Conservation (phyloP, 2,329 filamentous ascomycete species). For the Xylariales sp. region DNA sequence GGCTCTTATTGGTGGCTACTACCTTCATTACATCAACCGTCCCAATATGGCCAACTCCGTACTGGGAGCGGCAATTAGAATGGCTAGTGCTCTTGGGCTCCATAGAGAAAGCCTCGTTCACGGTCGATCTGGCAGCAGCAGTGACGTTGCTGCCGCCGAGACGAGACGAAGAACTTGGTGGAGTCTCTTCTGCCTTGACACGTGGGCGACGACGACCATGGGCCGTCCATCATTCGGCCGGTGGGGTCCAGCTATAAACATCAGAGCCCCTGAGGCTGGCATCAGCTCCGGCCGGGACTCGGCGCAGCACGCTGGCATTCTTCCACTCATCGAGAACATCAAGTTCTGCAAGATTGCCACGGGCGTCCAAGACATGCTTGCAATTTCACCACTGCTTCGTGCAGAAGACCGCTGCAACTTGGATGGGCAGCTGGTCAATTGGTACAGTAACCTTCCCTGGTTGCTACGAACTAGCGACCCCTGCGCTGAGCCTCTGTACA, state of each 20-base stretch:
- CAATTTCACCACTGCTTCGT: constrained; percentile 63
- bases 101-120: constrained; percentile 56
- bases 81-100: constrained; percentile 69
- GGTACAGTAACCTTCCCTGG: constrained; percentile 68
- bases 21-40: constrained; percentile 72
- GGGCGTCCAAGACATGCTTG: constrained; percentile 70
- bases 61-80: constrained; percentile 65
- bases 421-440: constrained; percentile 64
- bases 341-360: constrained; percentile 77
- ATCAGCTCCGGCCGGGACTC: constrained; percentile 44
- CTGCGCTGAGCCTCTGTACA: constrained; percentile 65
- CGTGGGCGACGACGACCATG: constrained; percentile 67
- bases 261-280: constrained; percentile 54
- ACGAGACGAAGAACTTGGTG: constrained; percentile 67
- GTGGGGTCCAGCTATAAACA: constrained; percentile 64
- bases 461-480: constrained; percentile 60
- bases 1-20: constrained; percentile 68
- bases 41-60: constrained; percentile 73
- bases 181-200: constrained; percentile 69
- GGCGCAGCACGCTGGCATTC: constrained; percentile 57
- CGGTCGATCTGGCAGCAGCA: constrained; percentile 29
- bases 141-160: constrained; percentile 50
- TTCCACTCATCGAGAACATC: constrained; percentile 71
- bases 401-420: constrained; percentile 61
- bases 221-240: constrained; percentile 66